These are phyloP conservation scores for Septoria petroselini DNA, from an alignment of 2,329 filamentous ascomycete species.

Conservation along the genomic window DNA sequence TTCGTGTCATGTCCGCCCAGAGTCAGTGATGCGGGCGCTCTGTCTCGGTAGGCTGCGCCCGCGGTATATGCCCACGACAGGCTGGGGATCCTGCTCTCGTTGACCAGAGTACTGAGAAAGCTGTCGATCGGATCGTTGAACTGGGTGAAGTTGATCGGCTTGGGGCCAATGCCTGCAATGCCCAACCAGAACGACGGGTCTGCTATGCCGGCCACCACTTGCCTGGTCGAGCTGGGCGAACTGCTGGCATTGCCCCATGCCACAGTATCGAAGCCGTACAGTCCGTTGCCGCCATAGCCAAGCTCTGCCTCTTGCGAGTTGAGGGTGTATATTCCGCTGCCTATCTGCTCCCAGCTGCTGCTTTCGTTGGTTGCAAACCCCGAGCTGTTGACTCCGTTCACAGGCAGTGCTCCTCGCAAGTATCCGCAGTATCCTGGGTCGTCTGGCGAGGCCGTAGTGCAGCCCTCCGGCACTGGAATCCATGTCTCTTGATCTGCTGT, in stretches of 20 bases:
- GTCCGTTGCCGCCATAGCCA: constrained; percentile 10
- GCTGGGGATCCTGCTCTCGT: constrained; percentile 62
- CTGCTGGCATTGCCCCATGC: background rate
- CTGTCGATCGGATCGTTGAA: constrained; percentile 35
- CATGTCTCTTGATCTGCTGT: constrained; percentile 11
- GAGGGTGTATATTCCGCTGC: constrained; percentile 11
- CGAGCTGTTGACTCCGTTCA: constrained; percentile 19
- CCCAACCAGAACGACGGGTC: constrained; percentile 14
- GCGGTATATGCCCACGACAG: constrained; percentile 72
- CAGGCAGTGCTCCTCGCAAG: constrained; percentile 7
- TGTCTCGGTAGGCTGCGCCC: constrained; percentile 61
- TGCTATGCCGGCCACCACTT: constrained; percentile 12
- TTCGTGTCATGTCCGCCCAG: constrained; percentile 37
- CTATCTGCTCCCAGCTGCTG: constrained; percentile 13
- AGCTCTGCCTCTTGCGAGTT: constrained; percentile 7
- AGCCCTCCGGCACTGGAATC: constrained; percentile 14
- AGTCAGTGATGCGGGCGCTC: constrained; percentile 30
- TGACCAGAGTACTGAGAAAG: constrained; percentile 47
- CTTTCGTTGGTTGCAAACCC: constrained; percentile 36
- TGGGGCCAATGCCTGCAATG: constrained; percentile 7
- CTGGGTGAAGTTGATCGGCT: constrained; percentile 22
- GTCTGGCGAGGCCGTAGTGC: constrained; percentile 13
- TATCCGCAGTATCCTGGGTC: constrained; percentile 18
- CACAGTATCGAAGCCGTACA: constrained; percentile 13
- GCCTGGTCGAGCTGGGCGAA: constrained; percentile 1